phyloP scores from a whole-genome alignment of 2,329 filamentous ascomycete species.

The Gliomastix tumulicola region DNA sequence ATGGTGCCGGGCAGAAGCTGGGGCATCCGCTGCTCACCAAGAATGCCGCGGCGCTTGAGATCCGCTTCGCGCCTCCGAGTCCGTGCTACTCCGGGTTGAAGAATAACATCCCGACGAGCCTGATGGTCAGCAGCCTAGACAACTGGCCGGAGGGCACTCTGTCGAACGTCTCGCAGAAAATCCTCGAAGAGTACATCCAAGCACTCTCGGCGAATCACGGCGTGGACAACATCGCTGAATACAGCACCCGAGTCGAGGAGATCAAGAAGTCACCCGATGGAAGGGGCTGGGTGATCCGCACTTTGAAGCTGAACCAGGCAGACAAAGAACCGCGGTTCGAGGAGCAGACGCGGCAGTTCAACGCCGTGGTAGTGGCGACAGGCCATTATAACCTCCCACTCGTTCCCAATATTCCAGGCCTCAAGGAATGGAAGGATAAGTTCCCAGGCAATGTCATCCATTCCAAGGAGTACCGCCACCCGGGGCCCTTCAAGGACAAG shows the following conservation, averaged over 20 bases:
- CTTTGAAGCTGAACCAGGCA: conserved; percentile 30
- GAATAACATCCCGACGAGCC: conserved; percentile 66
- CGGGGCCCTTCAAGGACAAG: conserved; percentile 49
- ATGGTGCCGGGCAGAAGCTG: too few relatives aligned
- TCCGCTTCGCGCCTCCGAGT: conserved; percentile 15
- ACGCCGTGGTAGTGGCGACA: conserved; percentile 58
- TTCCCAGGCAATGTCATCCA: conserved; percentile 51
- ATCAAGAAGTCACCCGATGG: conserved; percentile 33
- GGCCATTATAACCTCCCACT: conserved; percentile 61
- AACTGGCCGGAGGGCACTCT: conserved; percentile 53
- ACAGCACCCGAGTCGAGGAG: conserved; percentile 52
- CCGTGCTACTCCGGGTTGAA: conserved; percentile 55
- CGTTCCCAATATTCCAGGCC: conserved; percentile 52
- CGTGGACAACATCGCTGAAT: conserved; percentile 41
- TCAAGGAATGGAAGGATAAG: conserved; percentile 46
- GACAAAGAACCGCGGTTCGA: conserved; percentile 12
- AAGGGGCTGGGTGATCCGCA: conserved; percentile 42
- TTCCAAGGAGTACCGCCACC: conserved; percentile 65
- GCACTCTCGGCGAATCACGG: conserved; percentile 43
- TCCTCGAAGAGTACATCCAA: conserved; percentile 54
- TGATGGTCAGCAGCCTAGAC: conserved; percentile 33
- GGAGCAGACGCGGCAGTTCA: conserved; percentile 32
- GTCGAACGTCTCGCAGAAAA: conserved; percentile 49
- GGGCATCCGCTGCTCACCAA: too few relatives aligned
- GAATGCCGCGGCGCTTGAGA: conserved; percentile 1